A percentile compares a stretch with the other conserved stretches of the same genome.
These are phyloP conservation scores for Circinella minor DNA, from an alignment of 371 early-diverging fungal genomes.

Conservation along the genomic window DNA sequence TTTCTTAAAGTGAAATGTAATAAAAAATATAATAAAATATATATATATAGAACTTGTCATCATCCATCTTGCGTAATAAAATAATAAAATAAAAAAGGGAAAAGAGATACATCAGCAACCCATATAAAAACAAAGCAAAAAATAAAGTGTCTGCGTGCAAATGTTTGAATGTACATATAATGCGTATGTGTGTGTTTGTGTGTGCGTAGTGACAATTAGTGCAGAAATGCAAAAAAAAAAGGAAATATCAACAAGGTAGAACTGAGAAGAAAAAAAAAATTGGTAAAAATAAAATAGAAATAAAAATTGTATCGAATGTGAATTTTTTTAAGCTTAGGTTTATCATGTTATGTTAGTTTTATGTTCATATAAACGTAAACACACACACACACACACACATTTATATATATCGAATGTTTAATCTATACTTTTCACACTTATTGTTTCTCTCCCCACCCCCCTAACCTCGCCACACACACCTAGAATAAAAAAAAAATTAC, in stretches of 20 bases:
- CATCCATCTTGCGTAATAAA: not conserved
- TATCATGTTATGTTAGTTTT: not conserved
- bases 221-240: conserved; percentile 1
- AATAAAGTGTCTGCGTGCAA: not conserved
- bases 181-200: not conserved
- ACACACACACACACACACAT: too few relatives aligned
- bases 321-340: too few relatives aligned
- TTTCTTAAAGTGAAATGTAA: too few relatives aligned
- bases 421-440: too few relatives aligned
- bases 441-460: too few relatives aligned
- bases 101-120: not conserved
- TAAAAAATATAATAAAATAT: not conserved
- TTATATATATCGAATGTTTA: too few relatives aligned
- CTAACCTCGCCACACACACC: not conserved
- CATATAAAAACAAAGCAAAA: conserved; percentile 10
- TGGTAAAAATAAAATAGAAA: not conserved
- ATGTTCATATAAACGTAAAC: not conserved
- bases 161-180: too few relatives aligned
- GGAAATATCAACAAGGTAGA: conserved; percentile 2
- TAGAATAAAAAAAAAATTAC: not conserved
- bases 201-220: not conserved
- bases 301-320: too few relatives aligned
- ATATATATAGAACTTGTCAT: not conserved
- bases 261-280: not conserved
- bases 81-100: not conserved